phyloP scores from a whole-genome alignment of 257 asterid genomes.

The Nicotiana tomentosiformis region DNA sequence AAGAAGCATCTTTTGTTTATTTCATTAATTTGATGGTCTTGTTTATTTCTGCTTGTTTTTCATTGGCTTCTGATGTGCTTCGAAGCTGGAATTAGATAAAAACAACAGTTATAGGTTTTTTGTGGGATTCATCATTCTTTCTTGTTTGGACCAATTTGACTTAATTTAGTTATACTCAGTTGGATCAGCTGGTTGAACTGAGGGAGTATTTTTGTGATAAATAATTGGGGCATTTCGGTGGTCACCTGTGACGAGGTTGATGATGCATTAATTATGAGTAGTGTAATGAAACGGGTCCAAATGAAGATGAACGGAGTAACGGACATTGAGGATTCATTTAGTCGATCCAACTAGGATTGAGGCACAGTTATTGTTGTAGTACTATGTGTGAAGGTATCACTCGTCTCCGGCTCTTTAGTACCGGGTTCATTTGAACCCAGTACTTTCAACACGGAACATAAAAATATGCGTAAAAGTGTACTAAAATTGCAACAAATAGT shows the following conservation, averaged over 20 bases:
- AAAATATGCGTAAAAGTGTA: too few relatives aligned
- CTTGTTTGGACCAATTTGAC: background rate
- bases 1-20: background rate
- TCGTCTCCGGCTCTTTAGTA: too few relatives aligned
- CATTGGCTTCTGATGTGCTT: background rate
- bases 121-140: background rate
- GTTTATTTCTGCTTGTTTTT: slow-evolving; percentile 3
- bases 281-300: background rate
- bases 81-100: slow-evolving; percentile 5
- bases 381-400: background rate
- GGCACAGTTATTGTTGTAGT: background rate
- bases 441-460: too few relatives aligned
- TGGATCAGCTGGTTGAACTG: background rate
- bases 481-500: too few relatives aligned
- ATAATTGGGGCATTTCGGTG: background rate
- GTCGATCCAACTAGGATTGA: background rate
- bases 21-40: background rate
- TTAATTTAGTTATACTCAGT: background rate
- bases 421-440: too few relatives aligned
- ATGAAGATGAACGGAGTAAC: background rate
- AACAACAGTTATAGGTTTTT: background rate
- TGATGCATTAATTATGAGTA: background rate
- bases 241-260: background rate
- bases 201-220: background rate
- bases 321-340: background rate